Base-by-base conservation (phyloP, 2,329 filamentous ascomycete genomes). In the Conoideocrella luteorostrata region DNA sequence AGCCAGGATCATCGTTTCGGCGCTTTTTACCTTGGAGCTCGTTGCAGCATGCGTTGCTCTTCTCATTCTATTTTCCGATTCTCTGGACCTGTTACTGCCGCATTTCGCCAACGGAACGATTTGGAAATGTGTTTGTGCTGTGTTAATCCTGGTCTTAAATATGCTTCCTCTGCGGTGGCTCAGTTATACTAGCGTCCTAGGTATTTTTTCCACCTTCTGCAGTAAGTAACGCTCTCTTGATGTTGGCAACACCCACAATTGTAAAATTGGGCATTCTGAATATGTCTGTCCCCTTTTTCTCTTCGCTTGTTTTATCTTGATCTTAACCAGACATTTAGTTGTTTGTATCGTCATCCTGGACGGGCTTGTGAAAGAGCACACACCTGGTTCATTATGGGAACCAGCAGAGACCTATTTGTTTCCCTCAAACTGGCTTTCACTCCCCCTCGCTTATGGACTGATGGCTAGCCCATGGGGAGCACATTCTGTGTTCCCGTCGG, bases 61-160 rank as follows among this genome's bases (percentile, higher is more conserved):
- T 4, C 78, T 95, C 24, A 87, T 95, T 17, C 76, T 96, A n/a
- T 97, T 97, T 62, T 87, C 88, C 41, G 93, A 97, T 66, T 94
- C 87, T 35, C 74, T 97, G 54, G 71, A 87, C 55, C 77, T 87
- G 12, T 67, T 97, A 17, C 78, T 96, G 40, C 86, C 88, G 0
- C 80, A 77, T 0, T 66, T 86, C 50, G 56, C 77, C 36, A 80
- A 76, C 37, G 68, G 86, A 5, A 74, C 78, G 0, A 70, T 79
- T 48, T 97, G 91, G 90, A 97, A 97, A 66, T 70, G 91, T 24
- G 64, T 95, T 23, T 94, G 89, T 61, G 84, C 87, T 13, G 47
- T 88, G 15, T 70, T 95, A 43, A 70, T 97, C 52, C 70, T 94
- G 46, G 86, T 89, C 11, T 71, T 97, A 41, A 88, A 86, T 57